Base-by-base conservation (phyloP, 768 basidiomycete genomes). In the Floccularia luteovirens region DNA sequence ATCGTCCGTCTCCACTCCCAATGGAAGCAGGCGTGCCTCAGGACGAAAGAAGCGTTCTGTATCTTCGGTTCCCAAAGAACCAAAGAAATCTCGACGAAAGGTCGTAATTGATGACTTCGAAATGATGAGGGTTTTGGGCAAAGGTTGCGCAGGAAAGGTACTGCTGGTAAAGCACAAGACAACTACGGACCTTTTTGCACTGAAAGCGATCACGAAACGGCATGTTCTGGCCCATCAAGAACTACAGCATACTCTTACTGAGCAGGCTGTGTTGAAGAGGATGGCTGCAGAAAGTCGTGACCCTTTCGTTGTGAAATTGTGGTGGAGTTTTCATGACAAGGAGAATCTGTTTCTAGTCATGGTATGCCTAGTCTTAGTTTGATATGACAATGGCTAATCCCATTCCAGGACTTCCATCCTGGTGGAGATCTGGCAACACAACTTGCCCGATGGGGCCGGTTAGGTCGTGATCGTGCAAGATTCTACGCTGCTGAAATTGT, bases 401-500 rank as follows among this genome's bases (percentile, higher is more conserved):
- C 17, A 31, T 41, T 20, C 12, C 50, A 84, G 83, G 91, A 96
- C 61, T 94, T 93, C 64, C 91, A 94, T 54, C 87, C 90, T 43
- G 92, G 92, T 28, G 92, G 96, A 41, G 96, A 99, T 58, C 74
- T 99, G 28, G 96, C 94, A 8, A 98, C 96, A 20, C 96, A 98
- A 60, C 82, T 99, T 45, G 90, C 92, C 31, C 78, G 93, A 27
- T 93, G 92, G 89, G 92, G 94, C 11, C 76, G 90, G 31, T 67
- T 99, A 4, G 96, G 96, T 2, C 77, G 90, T 14, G 90, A 96
- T 53, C 79, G 96, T 24, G 91, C 94, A 17, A 75, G 96, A 14
- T 99, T 99, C 66, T 99, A 98, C 54, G 90, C 92, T 22, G 90
- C 90, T 14, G 96, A 99, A 59, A 94, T 99, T 42, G 90, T 92